Percentiles rank a stretch among this genome's conserved stretches.
These are phyloP conservation scores for Kurtzmaniella quercitrusa DNA, from an alignment of 1,139 yeast species.

Conservation along the genomic window DNA sequence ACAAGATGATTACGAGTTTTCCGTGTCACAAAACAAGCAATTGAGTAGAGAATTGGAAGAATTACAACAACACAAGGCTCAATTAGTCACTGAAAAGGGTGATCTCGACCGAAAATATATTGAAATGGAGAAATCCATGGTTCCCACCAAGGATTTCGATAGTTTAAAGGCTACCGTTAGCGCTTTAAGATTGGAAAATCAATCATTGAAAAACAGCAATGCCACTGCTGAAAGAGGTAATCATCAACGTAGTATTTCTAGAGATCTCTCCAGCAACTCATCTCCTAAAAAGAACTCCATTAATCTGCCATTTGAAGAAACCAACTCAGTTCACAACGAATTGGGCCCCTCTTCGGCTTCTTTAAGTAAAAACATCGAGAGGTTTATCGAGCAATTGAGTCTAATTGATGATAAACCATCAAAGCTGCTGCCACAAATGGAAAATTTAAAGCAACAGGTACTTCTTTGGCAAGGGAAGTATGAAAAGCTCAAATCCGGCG, in stretches of 20 bases:
- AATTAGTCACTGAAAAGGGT: conserved; percentile 7
- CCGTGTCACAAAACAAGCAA: conserved; percentile 19
- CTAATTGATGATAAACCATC: conserved; percentile 18
- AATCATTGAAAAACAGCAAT: conserved; percentile 28
- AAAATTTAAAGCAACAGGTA: conserved; percentile 28
- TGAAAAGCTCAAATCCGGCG: conserved; percentile 35
- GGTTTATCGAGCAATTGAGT: conserved; percentile 27
- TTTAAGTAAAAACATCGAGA: conserved; percentile 17
- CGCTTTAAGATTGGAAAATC: conserved; percentile 37
- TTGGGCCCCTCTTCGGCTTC: conserved; percentile 3
- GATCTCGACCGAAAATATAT: conserved; percentile 1
- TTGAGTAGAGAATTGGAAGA: conserved; percentile 21
- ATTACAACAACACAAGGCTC: conserved; percentile 13
- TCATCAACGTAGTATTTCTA: background rate
- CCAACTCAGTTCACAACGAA: conserved; percentile 4
- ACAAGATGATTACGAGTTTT: conserved; percentile 21
- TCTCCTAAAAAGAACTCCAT: conserved; percentile 1
- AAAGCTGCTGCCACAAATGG: conserved; percentile 8
- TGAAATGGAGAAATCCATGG: conserved; percentile 1
- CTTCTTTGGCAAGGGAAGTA: conserved; percentile 45
- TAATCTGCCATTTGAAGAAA: background rate
- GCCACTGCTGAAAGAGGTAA: conserved; percentile 12
- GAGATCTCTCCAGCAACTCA: background rate
- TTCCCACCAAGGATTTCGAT: conserved; percentile 19
- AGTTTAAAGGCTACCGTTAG: conserved; percentile 28